Conservation (phyloP, 768 basidiomycete species). For the Royoungia palumana region DNA sequence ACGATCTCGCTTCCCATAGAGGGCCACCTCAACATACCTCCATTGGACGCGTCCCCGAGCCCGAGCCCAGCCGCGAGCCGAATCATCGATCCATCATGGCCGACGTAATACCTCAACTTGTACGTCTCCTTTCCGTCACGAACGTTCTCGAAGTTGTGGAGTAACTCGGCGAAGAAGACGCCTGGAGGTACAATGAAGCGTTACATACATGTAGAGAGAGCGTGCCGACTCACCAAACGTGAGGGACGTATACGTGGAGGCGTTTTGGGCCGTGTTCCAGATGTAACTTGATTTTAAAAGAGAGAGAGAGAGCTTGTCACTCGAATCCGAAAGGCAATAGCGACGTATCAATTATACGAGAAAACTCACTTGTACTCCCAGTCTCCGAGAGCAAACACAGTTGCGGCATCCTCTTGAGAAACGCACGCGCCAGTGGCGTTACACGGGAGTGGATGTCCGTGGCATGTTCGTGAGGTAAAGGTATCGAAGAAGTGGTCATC, state of each 20-base stretch:
- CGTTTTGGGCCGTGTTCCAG: constrained; percentile 45
- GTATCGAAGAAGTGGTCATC: constrained; percentile 49
- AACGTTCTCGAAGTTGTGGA: constrained; percentile 38
- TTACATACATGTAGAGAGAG: background rate
- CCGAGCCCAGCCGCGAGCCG: constrained; percentile 40
- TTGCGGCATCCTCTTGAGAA: constrained; percentile 42
- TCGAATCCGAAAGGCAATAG: no score
- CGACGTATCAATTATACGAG: no score
- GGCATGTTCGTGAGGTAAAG: constrained; percentile 47
- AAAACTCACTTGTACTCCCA: constrained; percentile 54
- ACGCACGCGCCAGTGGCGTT: constrained; percentile 42
- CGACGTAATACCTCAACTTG: constrained; percentile 42
- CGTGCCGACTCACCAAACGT: constrained; percentile 37
- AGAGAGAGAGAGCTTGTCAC: background rate
- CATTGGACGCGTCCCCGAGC: constrained; percentile 29
- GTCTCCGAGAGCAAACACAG: constrained; percentile 53
- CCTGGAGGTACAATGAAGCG: constrained; percentile 25
- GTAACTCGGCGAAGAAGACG: constrained; percentile 45
- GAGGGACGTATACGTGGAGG: constrained; percentile 41
- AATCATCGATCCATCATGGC: constrained; percentile 48
- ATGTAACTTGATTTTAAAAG: constrained; percentile 47
- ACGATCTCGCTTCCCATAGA: constrained; percentile 46
- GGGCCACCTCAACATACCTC: constrained; percentile 40
- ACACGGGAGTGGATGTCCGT: constrained; percentile 40
- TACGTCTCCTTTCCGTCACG: constrained; percentile 30